Evolutionary conservation across 805 yeast genomes (phyloP).

Genomic region (Sugiyamaella smithiae): DNA sequence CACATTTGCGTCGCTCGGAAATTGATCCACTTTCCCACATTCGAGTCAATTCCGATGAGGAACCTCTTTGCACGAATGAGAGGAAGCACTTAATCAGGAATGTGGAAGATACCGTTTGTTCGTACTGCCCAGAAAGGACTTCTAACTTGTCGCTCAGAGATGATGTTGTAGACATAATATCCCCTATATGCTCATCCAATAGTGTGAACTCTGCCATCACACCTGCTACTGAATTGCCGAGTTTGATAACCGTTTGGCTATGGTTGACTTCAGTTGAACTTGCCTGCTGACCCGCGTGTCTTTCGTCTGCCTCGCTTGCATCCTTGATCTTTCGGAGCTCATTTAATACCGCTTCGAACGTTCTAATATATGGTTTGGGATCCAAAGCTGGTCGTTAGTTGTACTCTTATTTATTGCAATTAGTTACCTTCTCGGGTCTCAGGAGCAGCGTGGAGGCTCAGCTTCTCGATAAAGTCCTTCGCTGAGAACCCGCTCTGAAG

Average conservation of each 20-base stretch:
- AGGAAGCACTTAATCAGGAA: conserved; percentile 74
- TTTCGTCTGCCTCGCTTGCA: conserved; percentile 52
- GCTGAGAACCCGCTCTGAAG: conserved; percentile 49
- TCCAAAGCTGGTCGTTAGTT: conserved; percentile 46
- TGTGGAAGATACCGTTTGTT: conserved; percentile 67
- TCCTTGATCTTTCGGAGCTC: conserved; percentile 62
- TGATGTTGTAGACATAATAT: conserved; percentile 32
- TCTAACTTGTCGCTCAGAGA: conserved; percentile 32
- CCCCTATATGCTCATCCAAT: conserved; percentile 33
- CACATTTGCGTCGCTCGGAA: conserved; percentile 63
- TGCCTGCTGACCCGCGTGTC: conserved; percentile 54
- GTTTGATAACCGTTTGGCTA: conserved; percentile 58
- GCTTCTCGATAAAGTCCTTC: conserved; percentile 74
- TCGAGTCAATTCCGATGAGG: conserved; percentile 52
- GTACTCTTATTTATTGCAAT: too few relatives aligned
- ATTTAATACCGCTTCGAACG: conserved; percentile 80
- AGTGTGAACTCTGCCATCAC: conserved; percentile 36
- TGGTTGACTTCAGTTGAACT: conserved; percentile 62
- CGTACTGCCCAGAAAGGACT: conserved; percentile 58
- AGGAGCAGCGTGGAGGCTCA: conserved; percentile 59
- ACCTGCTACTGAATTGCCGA: conserved; percentile 45
- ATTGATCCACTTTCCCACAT: conserved; percentile 45
- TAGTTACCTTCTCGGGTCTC: conserved; percentile 18
- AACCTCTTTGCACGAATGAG: conserved; percentile 61
- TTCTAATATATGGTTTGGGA: conserved; percentile 91